Evolutionary conservation across 495 filamentous ascomycete genomes (phyloP), one percentile per base, ranked within the genome.

Genomic region (Trichoderma parareesei): DNA sequence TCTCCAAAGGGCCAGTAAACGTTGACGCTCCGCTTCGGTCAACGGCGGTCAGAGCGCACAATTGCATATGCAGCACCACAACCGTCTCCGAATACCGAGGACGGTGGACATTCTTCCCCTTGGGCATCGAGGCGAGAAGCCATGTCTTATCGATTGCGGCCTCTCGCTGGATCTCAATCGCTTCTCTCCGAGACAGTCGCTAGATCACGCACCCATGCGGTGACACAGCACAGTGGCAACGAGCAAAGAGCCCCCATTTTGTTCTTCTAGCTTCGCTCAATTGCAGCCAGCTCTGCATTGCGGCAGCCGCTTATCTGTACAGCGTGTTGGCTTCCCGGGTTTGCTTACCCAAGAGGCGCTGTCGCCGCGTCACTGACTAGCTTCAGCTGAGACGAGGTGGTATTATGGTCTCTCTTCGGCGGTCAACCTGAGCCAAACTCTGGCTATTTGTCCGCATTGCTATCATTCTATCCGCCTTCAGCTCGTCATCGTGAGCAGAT

Each of bases 181-280:
- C 53, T 37, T 57, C 53, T 57, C 20, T 35, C 53, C 53, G 53
- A 57, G 53, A 57, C 53, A 57, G 27, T 57, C 53, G 53, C 53
- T 57, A 57, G 53, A 57, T 57, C 33, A 37, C 9, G 53, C 53
- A 57, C 53, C 3, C 20, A 7, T 11, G 9, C 6, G 53, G 35
- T 57, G 53, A 57, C 53, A 57, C 27, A 37, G 53, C n/a, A 49
- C 18, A 49, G n/a, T 5, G 11, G 27, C 11, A 27, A 27, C 53
- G 37, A 57, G 37, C 53, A 57, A 57, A 49, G 18, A 20, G n/a
- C 6, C 18, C 8, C n/a, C 20, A 8, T 37, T 13, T 57, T 18
- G 6, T 33, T 35, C 18, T 37, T 13, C 20, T 4, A 37, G n/a
- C 18, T 37, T 16, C 9, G 7, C 53, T 1, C 16, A 33, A 4